Conservation (phyloP, 345 rosid species). For the Heritiera fomes region DNA sequence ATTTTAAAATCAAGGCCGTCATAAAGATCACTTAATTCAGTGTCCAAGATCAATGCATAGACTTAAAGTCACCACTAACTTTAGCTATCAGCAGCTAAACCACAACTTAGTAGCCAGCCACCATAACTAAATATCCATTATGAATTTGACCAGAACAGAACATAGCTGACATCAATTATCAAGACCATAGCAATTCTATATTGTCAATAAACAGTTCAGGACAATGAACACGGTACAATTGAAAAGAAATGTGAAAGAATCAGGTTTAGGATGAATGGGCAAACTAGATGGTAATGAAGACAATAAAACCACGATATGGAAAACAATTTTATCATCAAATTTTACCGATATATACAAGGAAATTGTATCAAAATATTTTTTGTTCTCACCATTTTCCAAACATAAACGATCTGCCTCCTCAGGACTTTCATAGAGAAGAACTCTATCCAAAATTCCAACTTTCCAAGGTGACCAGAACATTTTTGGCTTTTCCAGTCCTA, state of each 20-base stretch:
- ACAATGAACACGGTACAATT: background rate
- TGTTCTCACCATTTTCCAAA: conserved; percentile 76
- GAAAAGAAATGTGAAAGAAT: background rate
- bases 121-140: background rate
- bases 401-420: conserved; percentile 80
- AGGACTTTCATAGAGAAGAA: conserved; percentile 83
- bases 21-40: background rate
- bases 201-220: background rate
- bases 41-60: background rate
- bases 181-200: background rate
- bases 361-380: background rate
- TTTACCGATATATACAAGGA: conserved; percentile 12
- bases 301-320: conserved; percentile 8
- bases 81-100: background rate
- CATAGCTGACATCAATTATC: conserved; percentile 8
- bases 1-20: background rate
- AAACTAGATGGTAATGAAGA: background rate
- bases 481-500: conserved; percentile 37
- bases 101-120: background rate
- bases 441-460: conserved; percentile 84
- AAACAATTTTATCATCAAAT: conserved; percentile 18
- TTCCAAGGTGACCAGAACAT: conserved; percentile 61
- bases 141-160: background rate
- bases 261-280: background rate
- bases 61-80: conserved; percentile 1